Conservation (phyloP, 495 filamentous ascomycete genomes). For the Acidomyces sp. region DNA sequence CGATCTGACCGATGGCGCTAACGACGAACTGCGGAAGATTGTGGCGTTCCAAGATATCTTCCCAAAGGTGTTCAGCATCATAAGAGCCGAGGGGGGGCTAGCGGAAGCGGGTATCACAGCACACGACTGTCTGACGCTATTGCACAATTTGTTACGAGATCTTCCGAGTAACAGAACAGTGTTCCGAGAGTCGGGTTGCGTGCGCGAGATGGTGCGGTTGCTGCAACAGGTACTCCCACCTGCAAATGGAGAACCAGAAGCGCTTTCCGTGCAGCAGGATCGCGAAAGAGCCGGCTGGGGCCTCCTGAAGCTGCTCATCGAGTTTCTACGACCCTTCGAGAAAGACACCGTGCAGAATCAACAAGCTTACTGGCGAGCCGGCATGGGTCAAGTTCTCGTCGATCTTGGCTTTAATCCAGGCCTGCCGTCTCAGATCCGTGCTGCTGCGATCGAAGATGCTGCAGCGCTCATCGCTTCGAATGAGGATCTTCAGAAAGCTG, state of each 20-base stretch:
- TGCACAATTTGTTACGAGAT: constrained; percentile 78
- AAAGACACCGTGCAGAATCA: constrained; percentile 74
- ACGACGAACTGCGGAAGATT: constrained; percentile 79
- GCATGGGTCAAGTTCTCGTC: constrained; percentile 12
- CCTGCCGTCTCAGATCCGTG: constrained; percentile 9
- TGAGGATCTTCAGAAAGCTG: constrained; percentile 12
- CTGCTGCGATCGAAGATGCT: constrained; percentile 4
- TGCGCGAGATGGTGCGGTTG: constrained; percentile 57
- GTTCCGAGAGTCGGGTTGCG: constrained; percentile 81
- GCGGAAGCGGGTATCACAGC: constrained; percentile 77
- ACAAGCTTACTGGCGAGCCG: constrained; percentile 46
- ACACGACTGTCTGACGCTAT: constrained; percentile 85
- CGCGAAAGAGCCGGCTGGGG: constrained; percentile 84
- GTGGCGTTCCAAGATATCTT: constrained; percentile 93
- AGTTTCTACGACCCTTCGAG: constrained; percentile 73
- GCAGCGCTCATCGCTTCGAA: constrained; percentile 13
- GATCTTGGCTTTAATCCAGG: constrained; percentile 10
- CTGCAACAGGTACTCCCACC: constrained; percentile 31
- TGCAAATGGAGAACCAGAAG: constrained; percentile 2
- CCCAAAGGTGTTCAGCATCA: constrained; percentile 68
- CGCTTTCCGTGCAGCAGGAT: constrained; percentile 8
- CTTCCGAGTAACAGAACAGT: constrained; percentile 89
- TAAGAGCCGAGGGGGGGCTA: constrained; percentile 68
- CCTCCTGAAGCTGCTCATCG: constrained; percentile 65
- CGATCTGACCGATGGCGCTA: constrained; percentile 49